Conservation (phyloP, 73 alveolate species). For the Paraurostyla sp. region DNA sequence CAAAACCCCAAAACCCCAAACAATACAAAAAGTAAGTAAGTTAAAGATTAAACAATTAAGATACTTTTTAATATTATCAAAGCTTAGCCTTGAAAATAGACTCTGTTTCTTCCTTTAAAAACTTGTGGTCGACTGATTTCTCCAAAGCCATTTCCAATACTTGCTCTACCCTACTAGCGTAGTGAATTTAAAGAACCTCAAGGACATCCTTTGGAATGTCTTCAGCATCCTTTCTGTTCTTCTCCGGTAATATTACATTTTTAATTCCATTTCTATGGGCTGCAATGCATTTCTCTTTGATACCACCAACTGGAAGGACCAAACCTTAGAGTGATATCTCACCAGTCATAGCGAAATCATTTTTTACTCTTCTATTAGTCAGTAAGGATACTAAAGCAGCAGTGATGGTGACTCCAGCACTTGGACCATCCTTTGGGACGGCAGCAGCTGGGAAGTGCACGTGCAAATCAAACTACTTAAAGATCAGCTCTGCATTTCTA, state of each 20-base stretch:
- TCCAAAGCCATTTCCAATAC: constrained; percentile 67
- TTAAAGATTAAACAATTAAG: no score
- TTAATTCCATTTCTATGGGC: constrained; percentile 89
- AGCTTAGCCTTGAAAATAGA: constrained; percentile 13
- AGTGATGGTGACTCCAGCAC: constrained; percentile 95
- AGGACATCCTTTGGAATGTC: constrained; percentile 75
- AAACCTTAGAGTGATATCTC: constrained; percentile 87
- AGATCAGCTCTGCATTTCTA: constrained; percentile 57
- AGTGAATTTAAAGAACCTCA: constrained; percentile 35
- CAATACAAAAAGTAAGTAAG: no score
- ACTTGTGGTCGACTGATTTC: constrained; percentile 26
- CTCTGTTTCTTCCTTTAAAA: background rate
- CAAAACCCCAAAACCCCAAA: no score
- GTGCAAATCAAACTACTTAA: constrained; percentile 87
- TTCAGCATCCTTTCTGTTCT: constrained; percentile 73
- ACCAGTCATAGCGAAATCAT: constrained; percentile 94
- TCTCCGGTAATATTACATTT: constrained; percentile 69
- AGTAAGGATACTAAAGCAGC: constrained; percentile 89
- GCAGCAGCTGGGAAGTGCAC: constrained; percentile 97
- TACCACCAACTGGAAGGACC: constrained; percentile 94
- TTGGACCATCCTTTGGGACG: constrained; percentile 96
- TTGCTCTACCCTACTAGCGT: constrained; percentile 50
- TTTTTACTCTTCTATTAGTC: constrained; percentile 83
- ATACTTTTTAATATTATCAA: no score
- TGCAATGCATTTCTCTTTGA: constrained; percentile 91